Evolutionary conservation across 352 stramenopile species (phyloP), one percentile per base, ranked within the genome.

Genomic region (Globisporangium orthogonon): DNA sequence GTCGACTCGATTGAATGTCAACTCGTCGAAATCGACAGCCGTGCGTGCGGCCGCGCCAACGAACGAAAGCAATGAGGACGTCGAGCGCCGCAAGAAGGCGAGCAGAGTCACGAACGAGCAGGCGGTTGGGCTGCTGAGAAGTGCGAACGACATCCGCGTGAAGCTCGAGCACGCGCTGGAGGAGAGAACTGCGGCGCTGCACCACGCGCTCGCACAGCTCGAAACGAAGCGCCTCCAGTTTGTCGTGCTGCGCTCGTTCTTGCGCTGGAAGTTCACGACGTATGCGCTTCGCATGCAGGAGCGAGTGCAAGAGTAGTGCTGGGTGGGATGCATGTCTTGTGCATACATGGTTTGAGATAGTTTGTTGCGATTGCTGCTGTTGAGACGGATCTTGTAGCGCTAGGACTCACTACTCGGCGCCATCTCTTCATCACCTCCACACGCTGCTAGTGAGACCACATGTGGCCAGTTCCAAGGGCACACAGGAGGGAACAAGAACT

Each of bases 41-140:
- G n/a, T 18, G n/a, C 50, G n/a, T 17, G 14, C 37, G n/a, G 9
- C 18, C 23, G 3, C 60, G 52, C 51, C 45, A 62, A 9, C 62
- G 59, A 31, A 45, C 52, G 39, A 67, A 57, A 56, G 62, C 53
- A n/a, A 53, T 50, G 31, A 51, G 54, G 44, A 53, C n/a, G 23
- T 30, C 31, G 30, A 46, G 15, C 29, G 56, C 14, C 55, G 66
- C 17, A 45, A 55, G 14, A 53, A 61, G 14, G 67, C 67, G 0
- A 83, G 70, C 30, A 74, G 79, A 45, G 64, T 69, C 46, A 48
- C 76, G 28, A 62, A 78, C 43, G 73, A 83, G 61, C 61, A 68
- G n/a, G 68, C 64, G 14, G 71, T 83, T 2, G 60, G 56, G 4
- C 77, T 69, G 9, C 65, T 83, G 35, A 73, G 62, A 51, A 65